Evolutionary conservation across 2,329 filamentous ascomycete genomes (phyloP).

Genomic region (Ophiostoma sp.): DNA sequence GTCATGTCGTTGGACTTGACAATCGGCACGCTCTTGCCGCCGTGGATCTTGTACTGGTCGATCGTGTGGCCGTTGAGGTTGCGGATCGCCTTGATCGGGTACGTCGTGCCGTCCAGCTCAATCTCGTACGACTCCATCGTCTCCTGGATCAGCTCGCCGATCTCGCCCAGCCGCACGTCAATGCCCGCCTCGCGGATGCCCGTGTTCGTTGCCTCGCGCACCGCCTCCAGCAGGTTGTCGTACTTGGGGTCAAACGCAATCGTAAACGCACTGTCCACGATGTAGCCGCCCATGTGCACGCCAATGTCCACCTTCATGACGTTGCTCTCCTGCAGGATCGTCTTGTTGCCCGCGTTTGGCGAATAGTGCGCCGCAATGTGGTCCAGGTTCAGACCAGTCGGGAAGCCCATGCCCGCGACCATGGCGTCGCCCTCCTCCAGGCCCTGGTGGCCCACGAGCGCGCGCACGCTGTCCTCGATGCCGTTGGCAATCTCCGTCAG

Average conservation of each 20-base stretch:
- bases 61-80: slow-evolving; percentile 91
- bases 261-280: slow-evolving; percentile 77
- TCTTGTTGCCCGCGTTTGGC: slow-evolving; percentile 77
- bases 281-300: slow-evolving; percentile 72
- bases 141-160: slow-evolving; percentile 79
- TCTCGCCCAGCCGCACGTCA: slow-evolving; percentile 80
- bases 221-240: slow-evolving; percentile 66
- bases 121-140: slow-evolving; percentile 91
- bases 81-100: slow-evolving; percentile 77
- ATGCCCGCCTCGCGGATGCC: slow-evolving; percentile 88
- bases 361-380: slow-evolving; percentile 79
- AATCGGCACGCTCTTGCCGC: slow-evolving; percentile 87
- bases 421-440: slow-evolving; percentile 71
- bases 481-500: slow-evolving; percentile 75
- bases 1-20: slow-evolving; percentile 82
- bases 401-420: slow-evolving; percentile 75
- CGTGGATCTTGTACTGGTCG: slow-evolving; percentile 82
- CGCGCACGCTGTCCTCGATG: slow-evolving; percentile 73
- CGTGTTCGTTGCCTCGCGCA: slow-evolving; percentile 74
- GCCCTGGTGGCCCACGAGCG: slow-evolving; percentile 67
- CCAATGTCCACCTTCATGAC: slow-evolving; percentile 81
- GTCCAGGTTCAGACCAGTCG: slow-evolving; percentile 74
- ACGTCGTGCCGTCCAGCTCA: slow-evolving; percentile 70
- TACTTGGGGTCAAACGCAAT: slow-evolving; percentile 69
- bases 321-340: slow-evolving; percentile 64